A percentile compares a stretch with the other conserved stretches of the same genome.
phyloP scores from a whole-genome alignment of 2,329 filamentous ascomycete genomes.

The Myriosclerotinia curreyana region DNA sequence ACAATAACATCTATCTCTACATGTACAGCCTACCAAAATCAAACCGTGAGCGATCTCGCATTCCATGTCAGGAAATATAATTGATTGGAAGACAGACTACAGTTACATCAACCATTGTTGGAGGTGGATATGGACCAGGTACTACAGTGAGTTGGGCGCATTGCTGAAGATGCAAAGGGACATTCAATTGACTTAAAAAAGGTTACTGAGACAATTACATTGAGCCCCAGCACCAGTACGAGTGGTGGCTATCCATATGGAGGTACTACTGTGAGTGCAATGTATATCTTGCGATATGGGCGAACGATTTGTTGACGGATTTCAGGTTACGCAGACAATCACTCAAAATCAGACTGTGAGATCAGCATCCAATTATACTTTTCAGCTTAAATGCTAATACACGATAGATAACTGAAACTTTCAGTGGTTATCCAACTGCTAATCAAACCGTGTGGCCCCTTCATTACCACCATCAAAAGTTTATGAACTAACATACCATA shows the following conservation, averaged over 20 bases:
- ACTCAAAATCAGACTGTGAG: slow-evolving; percentile 17
- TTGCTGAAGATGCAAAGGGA: background rate
- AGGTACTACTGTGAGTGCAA: slow-evolving; percentile 4
- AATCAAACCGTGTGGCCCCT: slow-evolving; percentile 7
- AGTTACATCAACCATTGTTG: background rate
- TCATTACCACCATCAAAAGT: too few species aligned
- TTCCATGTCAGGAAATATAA: background rate
- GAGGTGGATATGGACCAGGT: slow-evolving; percentile 11
- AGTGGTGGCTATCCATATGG: slow-evolving; percentile 13
- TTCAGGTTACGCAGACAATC: slow-evolving; percentile 12
- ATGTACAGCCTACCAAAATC: slow-evolving; percentile 6
- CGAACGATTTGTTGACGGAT: background rate
- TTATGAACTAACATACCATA: background rate
- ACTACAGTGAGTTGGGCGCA: slow-evolving; percentile 4
- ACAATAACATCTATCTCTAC: slow-evolving; percentile 11
- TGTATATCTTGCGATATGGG: background rate
- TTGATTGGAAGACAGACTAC: background rate
- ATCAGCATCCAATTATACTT: background rate
- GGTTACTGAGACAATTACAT: slow-evolving; percentile 2
- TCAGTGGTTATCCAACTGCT: slow-evolving; percentile 3
- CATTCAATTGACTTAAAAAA: background rate
- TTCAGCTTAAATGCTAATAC: background rate
- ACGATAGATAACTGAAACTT: slow-evolving; percentile 5
- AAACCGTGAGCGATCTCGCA: background rate
- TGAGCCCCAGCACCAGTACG: background rate